These are phyloP conservation scores for Tanozyma kutaoensis DNA, from an alignment of 805 yeast species.

Conservation along the genomic window DNA sequence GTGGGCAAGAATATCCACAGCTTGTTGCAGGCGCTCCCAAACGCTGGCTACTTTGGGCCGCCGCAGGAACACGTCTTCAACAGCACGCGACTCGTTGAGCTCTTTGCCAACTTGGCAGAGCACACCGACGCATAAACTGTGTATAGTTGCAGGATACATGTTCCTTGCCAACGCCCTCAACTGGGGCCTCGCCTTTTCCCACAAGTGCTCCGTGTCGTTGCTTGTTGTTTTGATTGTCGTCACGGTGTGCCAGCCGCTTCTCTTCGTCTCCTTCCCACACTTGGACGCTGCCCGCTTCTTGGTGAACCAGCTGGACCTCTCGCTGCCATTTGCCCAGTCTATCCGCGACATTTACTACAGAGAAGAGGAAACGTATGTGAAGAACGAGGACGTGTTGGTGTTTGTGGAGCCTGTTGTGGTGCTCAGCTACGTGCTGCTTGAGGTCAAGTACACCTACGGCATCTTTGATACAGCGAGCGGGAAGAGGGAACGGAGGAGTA, in stretches of 20 bases:
- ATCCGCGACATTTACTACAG: too few relatives aligned
- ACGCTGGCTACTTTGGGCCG: slow-evolving; percentile 38
- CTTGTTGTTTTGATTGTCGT: not conserved
- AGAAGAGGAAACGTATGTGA: too few relatives aligned
- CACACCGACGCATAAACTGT: slow-evolving; percentile 3
- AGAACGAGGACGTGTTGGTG: too few relatives aligned
- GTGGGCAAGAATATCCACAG: slow-evolving; percentile 24
- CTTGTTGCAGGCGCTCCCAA: slow-evolving; percentile 46
- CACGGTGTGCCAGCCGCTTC: not conserved
- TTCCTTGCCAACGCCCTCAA: not conserved
- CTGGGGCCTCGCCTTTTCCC: not conserved
- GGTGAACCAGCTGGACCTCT: too few relatives aligned
- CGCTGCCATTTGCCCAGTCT: too few relatives aligned
- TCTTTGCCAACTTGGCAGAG: slow-evolving; percentile 18
- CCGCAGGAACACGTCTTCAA: slow-evolving; percentile 39
- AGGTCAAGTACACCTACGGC: too few relatives aligned
- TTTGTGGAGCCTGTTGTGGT: too few relatives aligned
- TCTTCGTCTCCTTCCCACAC: not conserved
- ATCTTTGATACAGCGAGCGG: too few relatives aligned
- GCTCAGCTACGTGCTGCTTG: too few relatives aligned
- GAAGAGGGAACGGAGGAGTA: too few relatives aligned
- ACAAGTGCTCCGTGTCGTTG: not conserved
- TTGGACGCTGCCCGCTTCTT: not conserved
- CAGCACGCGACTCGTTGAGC: slow-evolving; percentile 35
- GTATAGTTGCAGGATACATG: not conserved